A percentile compares a stretch with the other conserved stretches of the same genome.
phyloP scores from a whole-genome alignment of 2,329 filamentous ascomycete species.

The Teratosphaeriaceae sp. region DNA sequence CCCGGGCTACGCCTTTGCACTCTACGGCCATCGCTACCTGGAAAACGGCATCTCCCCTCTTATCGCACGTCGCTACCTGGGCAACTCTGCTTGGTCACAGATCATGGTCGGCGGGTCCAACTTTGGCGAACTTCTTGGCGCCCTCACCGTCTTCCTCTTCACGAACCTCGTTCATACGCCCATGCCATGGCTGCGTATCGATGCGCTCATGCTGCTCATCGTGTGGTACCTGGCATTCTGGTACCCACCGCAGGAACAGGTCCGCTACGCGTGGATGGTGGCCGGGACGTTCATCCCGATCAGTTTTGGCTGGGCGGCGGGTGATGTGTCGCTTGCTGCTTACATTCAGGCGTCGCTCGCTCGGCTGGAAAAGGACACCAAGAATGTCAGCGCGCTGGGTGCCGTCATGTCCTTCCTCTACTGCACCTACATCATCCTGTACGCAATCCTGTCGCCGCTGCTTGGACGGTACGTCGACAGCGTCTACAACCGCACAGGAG shows the following conservation, averaged over 20 bases:
- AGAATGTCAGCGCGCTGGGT: background rate
- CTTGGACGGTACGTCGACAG: background rate
- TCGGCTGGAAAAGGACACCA: background rate
- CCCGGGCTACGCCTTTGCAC: background rate
- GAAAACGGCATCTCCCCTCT: background rate
- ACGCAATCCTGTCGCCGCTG: background rate
- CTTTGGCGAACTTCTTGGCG: background rate
- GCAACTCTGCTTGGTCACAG: background rate
- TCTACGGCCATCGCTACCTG: background rate
- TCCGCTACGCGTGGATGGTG: background rate
- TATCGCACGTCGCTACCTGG: slow-evolving; percentile 1
- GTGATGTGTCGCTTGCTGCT: background rate
- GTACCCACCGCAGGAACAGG: background rate
- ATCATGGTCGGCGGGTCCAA: slow-evolving; percentile 1
- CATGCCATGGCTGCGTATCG: background rate
- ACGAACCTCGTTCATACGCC: background rate
- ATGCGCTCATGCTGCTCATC: background rate
- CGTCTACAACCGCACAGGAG: background rate
- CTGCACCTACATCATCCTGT: background rate
- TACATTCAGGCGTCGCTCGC: background rate
- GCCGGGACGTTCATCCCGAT: background rate
- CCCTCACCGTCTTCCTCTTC: background rate
- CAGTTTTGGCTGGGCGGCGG: background rate
- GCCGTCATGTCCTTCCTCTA: slow-evolving; percentile 1
- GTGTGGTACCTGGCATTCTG: background rate